Evolutionary conservation across 1,139 yeast species (phyloP), one percentile per base, ranked within the genome.

Genomic region (Martiniozyma asiatica): DNA sequence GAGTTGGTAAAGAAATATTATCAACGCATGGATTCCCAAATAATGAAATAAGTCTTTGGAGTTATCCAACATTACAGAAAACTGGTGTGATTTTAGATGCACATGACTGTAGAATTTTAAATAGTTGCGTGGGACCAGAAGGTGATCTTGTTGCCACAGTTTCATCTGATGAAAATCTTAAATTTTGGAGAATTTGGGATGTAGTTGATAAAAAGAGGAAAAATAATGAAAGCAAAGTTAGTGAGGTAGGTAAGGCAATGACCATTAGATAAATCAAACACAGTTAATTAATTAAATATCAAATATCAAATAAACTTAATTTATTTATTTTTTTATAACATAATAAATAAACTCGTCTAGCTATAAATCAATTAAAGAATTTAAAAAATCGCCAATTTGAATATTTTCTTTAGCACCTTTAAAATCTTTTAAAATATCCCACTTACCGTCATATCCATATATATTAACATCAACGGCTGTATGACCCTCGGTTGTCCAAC

Each of bases 11-110:
- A 51, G 98, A 92, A 55, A 72, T 92, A 30, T 94, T 80, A 2
- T 92, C 96, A 5, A 80, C 96, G 4, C 95, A 92, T 48, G 98
- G 98, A 2, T 81, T 72, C 53, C 97, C 98, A 16, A 73, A 80
- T 36, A 89, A 89, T 49, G 74, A 80, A 44, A 72, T 92, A 22
- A 68, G 87, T 8, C 64, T 89, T 30, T 89, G 85, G 65, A 75
- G 84, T 38, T 85, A 81, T 51, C 95, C 94, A 9, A 73, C 87
- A 2, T 63, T 82, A 41, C 84, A 79, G 44, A 82, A 82, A 52
- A 85, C 89, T 8, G 95, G 94, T 8, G 94, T 84, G 44, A 81
- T 92, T 32, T 61, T 63, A 16, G 68, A 73, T 34, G 96, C 97
- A 1, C 98, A 92, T 51, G 96, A 85, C 42, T 73, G 93, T 10